Base-by-base conservation (phyloP, 2,329 filamentous ascomycete genomes). In the Pseudogymnoascus sp. region DNA sequence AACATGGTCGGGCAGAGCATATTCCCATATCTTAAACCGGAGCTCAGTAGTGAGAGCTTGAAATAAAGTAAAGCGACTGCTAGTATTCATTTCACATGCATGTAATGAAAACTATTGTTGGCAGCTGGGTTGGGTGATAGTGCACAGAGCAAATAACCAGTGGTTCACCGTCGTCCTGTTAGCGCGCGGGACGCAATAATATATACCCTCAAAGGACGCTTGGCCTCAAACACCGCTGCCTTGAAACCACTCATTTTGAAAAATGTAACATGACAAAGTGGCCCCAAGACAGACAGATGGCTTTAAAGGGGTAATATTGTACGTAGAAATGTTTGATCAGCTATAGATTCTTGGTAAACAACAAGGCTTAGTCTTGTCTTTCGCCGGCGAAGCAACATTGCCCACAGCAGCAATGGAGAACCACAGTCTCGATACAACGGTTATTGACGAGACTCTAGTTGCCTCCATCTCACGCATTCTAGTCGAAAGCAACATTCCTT, bases 21-120 rank as follows among this genome's bases (percentile, higher is more conserved):
- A 59, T 35, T 61, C 57, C 67, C 67, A 71, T 11, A 70, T 68
- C 47, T 68, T 68, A 47, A 68, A 60, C 6, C 69, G 65, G 3
- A 71, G 61, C 38, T 71, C 69, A 2, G 61, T 65, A 1, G 69
- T 68, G 0, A 71, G 64, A 9, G 30, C 57, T 8, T 38, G n/a
- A 61, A 71, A 71, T 12, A 62, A 41, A 9, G 57, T 37, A 61
- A 68, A 68, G 6, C 15, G 7, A 20, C 6, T 11, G 15, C 7
- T 39, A 6, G 37, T 20, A 20, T 39, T 15, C 37, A 39, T 39
- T 39, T 39, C 3, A 15, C 15, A 11, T 39, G n/a, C 2, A 3
- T 39, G 6, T 7, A 39, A 2, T 18, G 37, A n/a, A n/a, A 18
- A 3, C 15, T 18, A 39, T 39, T 7, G 37, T 39, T 39, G 15